Percentiles rank a stretch among this genome's conserved stretches.
These are phyloP conservation scores for Cryptococcus hybrid DNA, from an alignment of 1,284 basidiomycete species.

Conservation along the genomic window DNA sequence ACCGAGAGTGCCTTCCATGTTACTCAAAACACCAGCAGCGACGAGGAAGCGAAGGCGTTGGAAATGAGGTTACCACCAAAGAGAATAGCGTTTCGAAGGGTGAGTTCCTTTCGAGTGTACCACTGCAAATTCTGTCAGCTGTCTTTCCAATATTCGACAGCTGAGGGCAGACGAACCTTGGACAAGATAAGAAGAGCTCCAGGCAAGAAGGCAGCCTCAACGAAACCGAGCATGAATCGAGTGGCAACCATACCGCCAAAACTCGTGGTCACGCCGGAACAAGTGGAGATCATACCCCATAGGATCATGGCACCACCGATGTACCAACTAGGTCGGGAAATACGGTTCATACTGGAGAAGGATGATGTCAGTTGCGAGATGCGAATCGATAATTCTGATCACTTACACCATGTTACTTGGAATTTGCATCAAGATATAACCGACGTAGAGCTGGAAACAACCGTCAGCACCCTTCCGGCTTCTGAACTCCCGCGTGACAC, in stretches of 20 bases:
- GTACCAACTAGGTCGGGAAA: constrained; percentile 29
- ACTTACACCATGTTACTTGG: constrained; percentile 30
- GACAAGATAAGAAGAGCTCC: constrained; percentile 57
- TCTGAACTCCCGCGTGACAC: constrained; percentile 54
- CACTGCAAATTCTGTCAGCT: constrained; percentile 12
- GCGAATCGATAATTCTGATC: background rate
- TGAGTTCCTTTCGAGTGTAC: constrained; percentile 38
- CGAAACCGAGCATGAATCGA: constrained; percentile 27
- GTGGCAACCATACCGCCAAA: constrained; percentile 33
- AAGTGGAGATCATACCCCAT: constrained; percentile 36
- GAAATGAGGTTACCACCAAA: constrained; percentile 66
- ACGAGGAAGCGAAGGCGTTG: constrained; percentile 78
- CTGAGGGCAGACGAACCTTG: constrained; percentile 9
- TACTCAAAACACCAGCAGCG: constrained; percentile 65
- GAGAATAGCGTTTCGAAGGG: constrained; percentile 65
- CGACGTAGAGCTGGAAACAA: constrained; percentile 7
- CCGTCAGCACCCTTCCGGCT: background rate
- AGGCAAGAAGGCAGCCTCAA: constrained; percentile 38
- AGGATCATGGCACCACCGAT: constrained; percentile 33
- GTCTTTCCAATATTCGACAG: background rate
- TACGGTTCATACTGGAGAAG: constrained; percentile 25
- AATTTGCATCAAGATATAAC: constrained; percentile 29
- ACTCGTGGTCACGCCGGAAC: constrained; percentile 24
- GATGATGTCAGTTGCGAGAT: background rate
- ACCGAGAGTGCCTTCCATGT: constrained; percentile 66